Conservation (phyloP, 2,329 filamentous ascomycete genomes). For the Penicillium sp. region DNA sequence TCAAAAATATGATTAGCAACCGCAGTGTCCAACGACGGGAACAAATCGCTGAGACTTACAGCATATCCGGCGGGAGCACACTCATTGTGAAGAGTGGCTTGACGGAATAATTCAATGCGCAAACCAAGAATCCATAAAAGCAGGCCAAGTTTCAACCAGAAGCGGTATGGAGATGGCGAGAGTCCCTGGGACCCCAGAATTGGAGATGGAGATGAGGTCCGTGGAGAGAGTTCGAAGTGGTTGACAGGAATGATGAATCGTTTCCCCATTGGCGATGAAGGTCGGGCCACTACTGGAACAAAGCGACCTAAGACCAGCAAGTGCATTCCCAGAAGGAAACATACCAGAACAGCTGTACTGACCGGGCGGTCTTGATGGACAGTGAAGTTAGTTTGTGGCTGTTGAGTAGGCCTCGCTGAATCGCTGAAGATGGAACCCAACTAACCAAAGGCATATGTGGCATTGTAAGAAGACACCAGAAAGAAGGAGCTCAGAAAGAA, state of each 20-base stretch:
- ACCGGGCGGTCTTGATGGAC: constrained; percentile 49
- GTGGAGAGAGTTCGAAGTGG: constrained; percentile 29
- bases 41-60: constrained; percentile 30
- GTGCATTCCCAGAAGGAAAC: constrained; percentile 45
- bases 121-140: constrained; percentile 16
- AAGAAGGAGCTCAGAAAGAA: constrained; percentile 42
- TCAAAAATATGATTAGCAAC: constrained; percentile 18
- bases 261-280: constrained; percentile 30
- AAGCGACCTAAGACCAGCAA: constrained; percentile 45
- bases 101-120: constrained; percentile 42
- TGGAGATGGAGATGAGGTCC: constrained; percentile 21
- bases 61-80: constrained; percentile 45
- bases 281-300: constrained; percentile 30
- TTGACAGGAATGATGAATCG: constrained; percentile 35
- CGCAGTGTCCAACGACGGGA: too few species aligned
- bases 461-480: constrained; percentile 40
- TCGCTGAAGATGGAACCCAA: constrained; percentile 3
- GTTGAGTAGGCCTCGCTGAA: constrained; percentile 6
- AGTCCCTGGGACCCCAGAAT: constrained; percentile 11
- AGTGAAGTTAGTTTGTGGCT: constrained; percentile 18
- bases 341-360: constrained; percentile 47
- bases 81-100: constrained; percentile 47
- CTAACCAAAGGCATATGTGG: constrained; percentile 48
- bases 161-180: constrained; percentile 9
- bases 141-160: constrained; percentile 20